A percentile compares a stretch with the other conserved stretches of the same genome.
Evolutionary conservation across 441 rosid species (phyloP).

Genomic region (Capsella rubella): DNA sequence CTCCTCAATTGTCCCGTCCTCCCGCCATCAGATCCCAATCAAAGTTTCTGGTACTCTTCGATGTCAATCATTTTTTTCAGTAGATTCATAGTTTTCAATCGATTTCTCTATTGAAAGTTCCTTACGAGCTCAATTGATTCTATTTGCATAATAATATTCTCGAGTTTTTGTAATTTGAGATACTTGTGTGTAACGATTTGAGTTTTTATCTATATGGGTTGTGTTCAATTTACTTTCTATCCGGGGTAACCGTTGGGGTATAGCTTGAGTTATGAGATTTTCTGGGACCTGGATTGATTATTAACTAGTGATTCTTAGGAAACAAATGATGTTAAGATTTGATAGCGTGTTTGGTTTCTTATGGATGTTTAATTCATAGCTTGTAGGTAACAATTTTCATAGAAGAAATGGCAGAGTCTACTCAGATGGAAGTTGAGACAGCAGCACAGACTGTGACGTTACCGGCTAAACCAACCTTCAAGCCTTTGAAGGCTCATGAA

Average conservation of each 20-base stretch:
- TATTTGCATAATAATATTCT: neutral
- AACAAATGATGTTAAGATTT: neutral
- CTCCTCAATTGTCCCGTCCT: neutral
- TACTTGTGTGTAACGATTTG: neutral
- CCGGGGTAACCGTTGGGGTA: too few species aligned
- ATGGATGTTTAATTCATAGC: neutral
- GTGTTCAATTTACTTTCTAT: neutral
- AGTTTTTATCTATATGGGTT: neutral
- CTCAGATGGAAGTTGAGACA: constrained; percentile 59
- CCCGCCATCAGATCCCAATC: constrained; percentile 6
- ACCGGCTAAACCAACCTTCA: constrained; percentile 69
- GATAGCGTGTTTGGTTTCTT: neutral
- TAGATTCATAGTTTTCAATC: neutral
- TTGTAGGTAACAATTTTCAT: constrained; percentile 2
- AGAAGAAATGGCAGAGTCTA: constrained; percentile 38
- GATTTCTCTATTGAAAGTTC: neutral
- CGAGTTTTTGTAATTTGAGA: neutral
- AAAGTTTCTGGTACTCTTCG: neutral
- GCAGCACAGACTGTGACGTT: constrained; percentile 30
- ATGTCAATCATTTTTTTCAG: neutral
- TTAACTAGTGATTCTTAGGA: neutral
- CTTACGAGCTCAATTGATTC: neutral
- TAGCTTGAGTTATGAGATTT: neutral
- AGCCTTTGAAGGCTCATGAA: constrained; percentile 80
- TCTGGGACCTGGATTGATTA: neutral